Evolutionary conservation across 768 basidiomycete genomes (phyloP), one percentile per base, ranked within the genome.

Genomic region (Hemileccinum rubropunctum): DNA sequence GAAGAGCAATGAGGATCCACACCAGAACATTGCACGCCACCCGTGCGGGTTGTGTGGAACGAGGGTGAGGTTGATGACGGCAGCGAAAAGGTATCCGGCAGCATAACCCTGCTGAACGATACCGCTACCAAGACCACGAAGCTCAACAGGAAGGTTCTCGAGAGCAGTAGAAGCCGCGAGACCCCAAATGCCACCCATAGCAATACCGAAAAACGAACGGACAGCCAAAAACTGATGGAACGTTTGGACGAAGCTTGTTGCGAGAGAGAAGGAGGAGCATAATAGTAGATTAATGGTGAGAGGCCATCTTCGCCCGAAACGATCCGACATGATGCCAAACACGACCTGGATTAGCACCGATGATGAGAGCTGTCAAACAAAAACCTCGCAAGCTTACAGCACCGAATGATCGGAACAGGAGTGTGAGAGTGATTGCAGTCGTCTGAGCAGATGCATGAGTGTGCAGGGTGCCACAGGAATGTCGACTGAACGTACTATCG

Each of bases 251-350:
- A 95, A 97, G 17, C 89, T 85, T 1, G 86, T 83, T 1, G 80
- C 90, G 26, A 97, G 80, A 63, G 93, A 83, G 45, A 95, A 81
- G 6, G 78, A 62, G 14, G 80, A 76, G 52, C 92, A 80, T 41
- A 93, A 64, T 30, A 91, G 47, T 17, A 95, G 73, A 63, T 94
- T 94, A 60, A 59, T 53, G 17, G 95, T 82, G 9, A 95, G 76
- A 2, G 94, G 93, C 92, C 91, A 98, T 75, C 94, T 95, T 40
- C 94, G 80, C 1, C 95, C 95, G 66, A 74, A 97, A 4, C 95
- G 82, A 66, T 97, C 95, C 3, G 88, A 89, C 23, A 86, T 56
- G 42, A 93, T 65, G 41, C 92, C 93, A 57, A 97, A 94, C 54
- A 91, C 67, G 42, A 91, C 42, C 72, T 71, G n/a, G 4, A 47